Evolutionary conservation across 768 basidiomycete genomes (phyloP).

Genomic region (Termitomyces sp.): DNA sequence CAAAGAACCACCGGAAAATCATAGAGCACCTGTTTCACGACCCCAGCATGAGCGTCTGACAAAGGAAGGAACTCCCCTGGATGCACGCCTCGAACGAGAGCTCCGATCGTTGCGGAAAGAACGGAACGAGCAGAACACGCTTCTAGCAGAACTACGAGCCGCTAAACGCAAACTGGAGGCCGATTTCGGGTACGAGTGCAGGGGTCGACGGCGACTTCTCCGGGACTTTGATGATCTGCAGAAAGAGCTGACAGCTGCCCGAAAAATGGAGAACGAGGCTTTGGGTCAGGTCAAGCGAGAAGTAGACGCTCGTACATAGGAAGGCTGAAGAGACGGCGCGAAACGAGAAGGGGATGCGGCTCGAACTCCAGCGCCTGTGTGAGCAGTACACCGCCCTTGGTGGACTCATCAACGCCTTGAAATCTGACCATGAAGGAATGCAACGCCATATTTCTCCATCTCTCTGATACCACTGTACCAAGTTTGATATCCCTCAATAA

Average conservation of each 20-base stretch:
- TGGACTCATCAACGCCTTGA: constrained; percentile 8
- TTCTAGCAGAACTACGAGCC: constrained; percentile 27
- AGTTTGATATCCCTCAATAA: constrained; percentile 8
- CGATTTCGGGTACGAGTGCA: constrained; percentile 27
- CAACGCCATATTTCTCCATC: not conserved
- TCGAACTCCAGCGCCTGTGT: constrained; percentile 10
- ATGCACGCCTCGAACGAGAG: constrained; percentile 27
- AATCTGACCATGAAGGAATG: not conserved
- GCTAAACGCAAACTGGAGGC: constrained; percentile 44
- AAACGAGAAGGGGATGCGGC: constrained; percentile 21
- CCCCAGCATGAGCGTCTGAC: not conserved
- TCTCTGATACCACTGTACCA: not conserved
- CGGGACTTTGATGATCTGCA: constrained; percentile 26
- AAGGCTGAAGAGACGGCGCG: constrained; percentile 57
- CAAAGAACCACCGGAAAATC: not conserved
- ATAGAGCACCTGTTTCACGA: not conserved
- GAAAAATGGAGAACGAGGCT: constrained; percentile 24
- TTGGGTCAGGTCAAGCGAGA: constrained; percentile 25
- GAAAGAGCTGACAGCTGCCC: constrained; percentile 25
- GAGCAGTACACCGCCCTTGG: constrained; percentile 9
- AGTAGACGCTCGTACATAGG: constrained; percentile 63
- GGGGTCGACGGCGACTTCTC: constrained; percentile 31
- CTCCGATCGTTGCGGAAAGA: constrained; percentile 32
- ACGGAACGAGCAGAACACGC: constrained; percentile 20
- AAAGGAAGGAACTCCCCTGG: not conserved